A percentile compares a stretch with the other conserved stretches of the same genome.
Conservation (phyloP, 2,329 filamentous ascomycete genomes). For the Exutisphaerella laricina region DNA sequence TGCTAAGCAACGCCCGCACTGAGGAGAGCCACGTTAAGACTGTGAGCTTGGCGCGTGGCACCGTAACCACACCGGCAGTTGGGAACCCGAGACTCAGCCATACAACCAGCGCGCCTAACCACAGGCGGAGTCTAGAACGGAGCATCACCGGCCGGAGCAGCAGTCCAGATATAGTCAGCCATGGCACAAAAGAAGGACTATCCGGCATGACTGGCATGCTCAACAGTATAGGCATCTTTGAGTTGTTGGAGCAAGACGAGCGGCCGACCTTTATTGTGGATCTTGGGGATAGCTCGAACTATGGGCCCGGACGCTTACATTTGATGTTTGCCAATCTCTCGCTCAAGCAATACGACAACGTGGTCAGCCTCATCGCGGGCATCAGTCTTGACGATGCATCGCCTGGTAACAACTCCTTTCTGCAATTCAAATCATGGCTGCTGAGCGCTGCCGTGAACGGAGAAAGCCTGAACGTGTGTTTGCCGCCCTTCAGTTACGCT, state of each 20-base stretch:
- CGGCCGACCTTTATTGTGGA: conserved; percentile 73
- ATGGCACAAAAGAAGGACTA: conserved; percentile 14
- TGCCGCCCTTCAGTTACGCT: conserved; percentile 56
- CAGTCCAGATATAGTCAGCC: conserved; percentile 23
- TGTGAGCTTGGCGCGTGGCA: conserved; percentile 47
- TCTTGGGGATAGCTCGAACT: conserved; percentile 53
- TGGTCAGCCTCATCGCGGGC: conserved; percentile 54
- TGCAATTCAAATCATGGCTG: conserved; percentile 65
- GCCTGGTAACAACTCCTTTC: conserved; percentile 46
- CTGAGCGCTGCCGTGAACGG: conserved; percentile 51
- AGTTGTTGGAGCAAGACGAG: conserved; percentile 70
- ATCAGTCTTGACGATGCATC: conserved; percentile 38
- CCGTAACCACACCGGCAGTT: conserved; percentile 29
- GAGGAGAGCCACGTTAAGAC: conserved; percentile 49
- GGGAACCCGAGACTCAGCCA: conserved; percentile 6
- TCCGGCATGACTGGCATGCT: conserved; percentile 43
- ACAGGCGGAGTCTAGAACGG: conserved; percentile 35
- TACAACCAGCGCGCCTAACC: conserved; percentile 31
- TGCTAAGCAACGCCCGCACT: conserved; percentile 46
- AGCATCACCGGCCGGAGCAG: conserved; percentile 21
- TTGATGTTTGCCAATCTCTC: conserved; percentile 65
- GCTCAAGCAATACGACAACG: conserved; percentile 52
- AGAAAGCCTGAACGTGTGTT: conserved; percentile 49
- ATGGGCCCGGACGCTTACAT: conserved; percentile 49
- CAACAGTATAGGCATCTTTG: conserved; percentile 60